phyloP scores from a whole-genome alignment of 352 stramenopile species.

The Phytophthora pseudosyringae region DNA sequence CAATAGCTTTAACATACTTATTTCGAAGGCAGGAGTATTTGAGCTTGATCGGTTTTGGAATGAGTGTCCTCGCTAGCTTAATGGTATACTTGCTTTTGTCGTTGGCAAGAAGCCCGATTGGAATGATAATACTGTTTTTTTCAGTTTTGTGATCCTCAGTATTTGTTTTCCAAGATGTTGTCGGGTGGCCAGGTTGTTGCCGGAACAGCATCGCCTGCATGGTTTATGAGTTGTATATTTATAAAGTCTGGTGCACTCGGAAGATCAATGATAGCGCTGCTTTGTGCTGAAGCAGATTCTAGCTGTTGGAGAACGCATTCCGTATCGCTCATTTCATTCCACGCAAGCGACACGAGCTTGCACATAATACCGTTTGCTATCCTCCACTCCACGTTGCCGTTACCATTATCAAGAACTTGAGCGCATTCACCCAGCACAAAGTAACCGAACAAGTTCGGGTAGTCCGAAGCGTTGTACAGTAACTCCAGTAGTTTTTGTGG shows the following conservation, averaged over 20 bases:
- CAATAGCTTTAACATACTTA: no score
- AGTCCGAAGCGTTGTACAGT: background rate
- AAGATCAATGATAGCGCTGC: background rate
- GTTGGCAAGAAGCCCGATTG: no score
- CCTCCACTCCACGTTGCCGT: background rate
- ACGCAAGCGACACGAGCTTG: background rate
- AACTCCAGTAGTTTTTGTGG: background rate
- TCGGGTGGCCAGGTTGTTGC: no score
- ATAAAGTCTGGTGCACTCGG: background rate
- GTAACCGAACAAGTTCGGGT: background rate
- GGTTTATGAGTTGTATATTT: background rate
- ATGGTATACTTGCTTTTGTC: no score
- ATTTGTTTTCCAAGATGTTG: no score
- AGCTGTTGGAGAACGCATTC: background rate
- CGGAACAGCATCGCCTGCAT: background rate
- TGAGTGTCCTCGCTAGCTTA: no score
- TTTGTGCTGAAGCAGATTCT: background rate
- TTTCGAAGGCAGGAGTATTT: no score
- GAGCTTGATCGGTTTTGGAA: no score
- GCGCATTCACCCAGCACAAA: background rate
- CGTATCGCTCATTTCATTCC: background rate
- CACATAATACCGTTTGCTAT: background rate
- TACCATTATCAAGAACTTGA: background rate
- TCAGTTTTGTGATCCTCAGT: no score
- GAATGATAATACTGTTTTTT: no score